Base-by-base conservation (phyloP, 495 filamentous ascomycete genomes). In the Letharia columbiana region DNA sequence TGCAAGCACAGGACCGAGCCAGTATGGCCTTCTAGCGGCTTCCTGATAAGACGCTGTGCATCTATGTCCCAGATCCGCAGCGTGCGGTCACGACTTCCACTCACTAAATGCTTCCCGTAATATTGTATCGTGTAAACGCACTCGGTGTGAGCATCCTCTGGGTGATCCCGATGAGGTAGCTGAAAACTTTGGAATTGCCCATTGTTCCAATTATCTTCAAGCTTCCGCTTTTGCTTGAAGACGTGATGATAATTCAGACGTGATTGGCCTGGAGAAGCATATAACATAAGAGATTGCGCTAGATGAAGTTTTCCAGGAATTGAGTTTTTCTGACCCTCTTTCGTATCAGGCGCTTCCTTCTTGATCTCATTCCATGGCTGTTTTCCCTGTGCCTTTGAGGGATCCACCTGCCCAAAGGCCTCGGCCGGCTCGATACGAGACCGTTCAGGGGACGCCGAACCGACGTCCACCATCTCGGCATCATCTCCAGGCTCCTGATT, bases 111-210 rank as follows among this genome's bases (percentile, higher is more conserved):
- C 57, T 90, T 87, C 1, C 88, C 80, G 52, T 86, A 86, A 71
- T 90, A 95, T 72, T 98, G 92, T 41, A 98, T 87, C 10, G 90
- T 92, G 77, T 98, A 98, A 47, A 98, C 92, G 74, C 93, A 98
- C 71, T 98, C 94, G 13, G 76, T 79, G 70, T 98, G 94, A 4
- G 89, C 90, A 72, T 98, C 94, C 37, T 91, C 85, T 39, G 84
- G 83, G 70, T 92, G 80, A 45, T 87, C 81, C 0, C 90, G 91
- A 66, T 95, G 90, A 4, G 94, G 94, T 10, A 98, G 81, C 74
- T 92, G 90, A 74, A 98, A 98, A 68, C 90, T 95, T 9, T 81
- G 85, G 72, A 81, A 96, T 45, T 84, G 86, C 33, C 89, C 92
- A 41, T 86, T 83, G 52, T 89, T 83, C 94, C 94, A 98, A 75